Conservation (phyloP, 2,329 filamentous ascomycete genomes). For the Trichoderma guizhouense region DNA sequence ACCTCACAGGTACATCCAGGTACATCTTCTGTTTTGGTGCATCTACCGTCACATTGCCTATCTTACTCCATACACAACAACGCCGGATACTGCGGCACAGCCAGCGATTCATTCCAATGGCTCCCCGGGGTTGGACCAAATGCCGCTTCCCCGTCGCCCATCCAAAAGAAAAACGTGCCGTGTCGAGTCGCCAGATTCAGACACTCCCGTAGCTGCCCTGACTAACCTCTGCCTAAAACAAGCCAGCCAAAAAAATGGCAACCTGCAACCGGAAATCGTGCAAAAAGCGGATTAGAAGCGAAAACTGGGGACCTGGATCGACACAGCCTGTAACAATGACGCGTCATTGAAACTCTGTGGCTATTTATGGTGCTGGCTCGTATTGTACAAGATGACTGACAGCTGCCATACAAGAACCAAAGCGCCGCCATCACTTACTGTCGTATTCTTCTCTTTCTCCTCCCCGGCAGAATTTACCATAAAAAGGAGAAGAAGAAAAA, state of each 20-base stretch:
- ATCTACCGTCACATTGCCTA: neutral
- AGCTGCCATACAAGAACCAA: neutral
- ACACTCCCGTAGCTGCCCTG: neutral
- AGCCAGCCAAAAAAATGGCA: neutral
- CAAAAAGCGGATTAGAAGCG: neutral
- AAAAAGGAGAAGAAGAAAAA: neutral
- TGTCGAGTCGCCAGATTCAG: neutral
- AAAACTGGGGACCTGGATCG: neutral
- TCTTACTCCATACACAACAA: neutral
- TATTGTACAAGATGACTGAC: neutral
- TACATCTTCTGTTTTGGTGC: neutral
- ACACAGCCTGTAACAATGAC: neutral
- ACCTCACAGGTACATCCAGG: neutral
- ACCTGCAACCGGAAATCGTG: neutral
- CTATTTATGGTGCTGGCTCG: neutral
- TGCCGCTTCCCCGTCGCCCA: neutral
- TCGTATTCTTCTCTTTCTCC: neutral
- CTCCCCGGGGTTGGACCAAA: neutral
- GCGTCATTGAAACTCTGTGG: neutral
- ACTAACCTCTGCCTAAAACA: neutral
- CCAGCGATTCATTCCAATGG: neutral
- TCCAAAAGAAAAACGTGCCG: neutral
- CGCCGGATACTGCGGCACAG: neutral
- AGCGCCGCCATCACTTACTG: neutral
- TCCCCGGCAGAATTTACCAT: neutral